Base-by-base conservation (phyloP, 2,329 filamentous ascomycete species). In the Claviceps capensis region DNA sequence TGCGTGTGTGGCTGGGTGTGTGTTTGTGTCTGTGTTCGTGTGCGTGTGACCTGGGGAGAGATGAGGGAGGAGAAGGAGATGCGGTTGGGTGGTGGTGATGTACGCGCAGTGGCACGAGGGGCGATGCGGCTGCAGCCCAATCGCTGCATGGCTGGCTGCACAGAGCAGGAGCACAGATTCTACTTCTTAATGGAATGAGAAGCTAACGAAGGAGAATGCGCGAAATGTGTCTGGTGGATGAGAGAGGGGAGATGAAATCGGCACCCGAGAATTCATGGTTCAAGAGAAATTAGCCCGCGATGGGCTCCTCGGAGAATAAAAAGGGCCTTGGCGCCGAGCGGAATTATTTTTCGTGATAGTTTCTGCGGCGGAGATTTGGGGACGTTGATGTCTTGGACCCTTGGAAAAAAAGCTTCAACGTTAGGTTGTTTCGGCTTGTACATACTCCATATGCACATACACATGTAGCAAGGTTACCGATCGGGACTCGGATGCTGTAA, bases 301-400 rank as follows among this genome's bases (percentile, higher is more conserved):
- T 54, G 44, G n/a, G 16, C 38, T n/a, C 16, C 36, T 37, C 23
- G 8, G 49, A 26, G 23, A 16, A 50, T 49, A 48, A 47, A 48
- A 43, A 37, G 11, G 37, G 7, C 0, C 4, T 4, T 16, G 30
- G 34, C 22, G 22, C 22, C 22, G 22, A 22, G 13, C 7, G 17
- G 44, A 67, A 42, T 5, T 42, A 4, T 9, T 34, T 34, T 42
- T 42, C 67, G 71, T 74, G 71, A 73, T 71, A 63, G 65, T 70
- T 71, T 71, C 67, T 74, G 67, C 71, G 36, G 70, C 69, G 72
- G 62, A 74, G 63, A 67, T 73, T 71, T 71, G 65, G 63, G 71
- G 67, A 66, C 60, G 62, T 38, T 36, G 46, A 34, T 34, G 30
- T 34, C 30, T 34, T 34, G 30, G 30, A 34, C 30, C 30, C 30